phyloP scores from a whole-genome alignment of 2,329 filamentous ascomycete species.

The Diaporthe humulicola region DNA sequence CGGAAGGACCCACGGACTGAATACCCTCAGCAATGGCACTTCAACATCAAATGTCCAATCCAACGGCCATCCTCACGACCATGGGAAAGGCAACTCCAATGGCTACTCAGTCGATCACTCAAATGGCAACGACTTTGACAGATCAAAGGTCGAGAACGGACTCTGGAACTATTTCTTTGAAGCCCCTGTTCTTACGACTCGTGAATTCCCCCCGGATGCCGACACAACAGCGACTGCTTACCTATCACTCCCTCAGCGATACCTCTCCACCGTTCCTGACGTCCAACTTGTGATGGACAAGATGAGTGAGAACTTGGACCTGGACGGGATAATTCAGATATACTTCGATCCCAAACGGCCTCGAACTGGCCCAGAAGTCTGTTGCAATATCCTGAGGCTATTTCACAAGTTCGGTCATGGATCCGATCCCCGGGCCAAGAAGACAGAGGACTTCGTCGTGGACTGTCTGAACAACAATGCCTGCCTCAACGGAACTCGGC shows the following conservation, averaged over 20 bases:
- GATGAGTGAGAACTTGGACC: not conserved
- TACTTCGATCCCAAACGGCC: not conserved
- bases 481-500: not conserved
- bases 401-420: not conserved
- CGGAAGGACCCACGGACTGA: not conserved
- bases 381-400: not conserved
- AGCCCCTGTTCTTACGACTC: not conserved
- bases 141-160: not conserved
- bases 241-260: not conserved
- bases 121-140: not conserved
- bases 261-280: not conserved
- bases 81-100: not conserved
- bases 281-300: not conserved
- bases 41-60: not conserved
- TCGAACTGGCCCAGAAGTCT: conserved; percentile 1
- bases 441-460: not conserved
- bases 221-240: conserved; percentile 3
- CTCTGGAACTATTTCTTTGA: not conserved
- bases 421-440: conserved; percentile 4
- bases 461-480: conserved; percentile 6
- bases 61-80: not conserved
- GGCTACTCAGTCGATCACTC: not conserved
- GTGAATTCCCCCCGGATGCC: not conserved
- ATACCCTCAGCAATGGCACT: not conserved
- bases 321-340: not conserved